These are phyloP conservation scores for Cenococcum geophilum DNA, from an alignment of 495 filamentous ascomycete species.

Conservation along the genomic window DNA sequence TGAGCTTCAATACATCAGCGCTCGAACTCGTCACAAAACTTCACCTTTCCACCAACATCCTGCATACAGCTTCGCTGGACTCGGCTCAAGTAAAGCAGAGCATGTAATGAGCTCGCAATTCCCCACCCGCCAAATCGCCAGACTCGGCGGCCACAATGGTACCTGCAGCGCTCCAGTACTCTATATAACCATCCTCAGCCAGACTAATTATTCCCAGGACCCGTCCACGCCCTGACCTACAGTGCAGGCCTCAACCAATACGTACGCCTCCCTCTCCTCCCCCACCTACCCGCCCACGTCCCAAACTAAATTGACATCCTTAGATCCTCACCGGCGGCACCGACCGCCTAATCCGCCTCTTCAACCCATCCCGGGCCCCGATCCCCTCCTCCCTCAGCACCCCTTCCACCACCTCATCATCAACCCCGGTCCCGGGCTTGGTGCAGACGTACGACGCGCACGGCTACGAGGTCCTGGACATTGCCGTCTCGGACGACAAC, in stretches of 20 bases:
- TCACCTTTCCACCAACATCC: not conserved
- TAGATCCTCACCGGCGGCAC: slow-evolving; percentile 75
- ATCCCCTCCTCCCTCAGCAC: slow-evolving; percentile 42
- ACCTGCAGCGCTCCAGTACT: not conserved
- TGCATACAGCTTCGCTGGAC: not conserved
- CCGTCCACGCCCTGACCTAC: slow-evolving; percentile 69
- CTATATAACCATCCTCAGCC: not conserved
- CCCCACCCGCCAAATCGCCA: slow-evolving; percentile 35
- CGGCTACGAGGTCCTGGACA: slow-evolving; percentile 80
- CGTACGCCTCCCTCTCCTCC: slow-evolving; percentile 23
- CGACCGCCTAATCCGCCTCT: slow-evolving; percentile 79
- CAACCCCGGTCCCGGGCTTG: slow-evolving; percentile 39
- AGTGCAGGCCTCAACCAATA: slow-evolving; percentile 62
- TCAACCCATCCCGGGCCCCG: slow-evolving; percentile 49
- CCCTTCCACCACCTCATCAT: slow-evolving; percentile 32
- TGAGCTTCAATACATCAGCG: no score
- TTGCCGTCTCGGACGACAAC: slow-evolving; percentile 72
- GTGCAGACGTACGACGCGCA: slow-evolving; percentile 87
- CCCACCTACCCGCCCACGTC: not conserved
- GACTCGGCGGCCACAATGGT: slow-evolving; percentile 35
- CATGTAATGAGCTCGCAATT: slow-evolving; percentile 30
- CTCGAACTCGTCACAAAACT: no score
- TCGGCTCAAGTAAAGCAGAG: not conserved
- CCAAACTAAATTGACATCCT: no score
- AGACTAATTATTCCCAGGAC: slow-evolving; percentile 43